Evolutionary conservation across 768 basidiomycete species (phyloP).

Genomic region (Russula emetica): DNA sequence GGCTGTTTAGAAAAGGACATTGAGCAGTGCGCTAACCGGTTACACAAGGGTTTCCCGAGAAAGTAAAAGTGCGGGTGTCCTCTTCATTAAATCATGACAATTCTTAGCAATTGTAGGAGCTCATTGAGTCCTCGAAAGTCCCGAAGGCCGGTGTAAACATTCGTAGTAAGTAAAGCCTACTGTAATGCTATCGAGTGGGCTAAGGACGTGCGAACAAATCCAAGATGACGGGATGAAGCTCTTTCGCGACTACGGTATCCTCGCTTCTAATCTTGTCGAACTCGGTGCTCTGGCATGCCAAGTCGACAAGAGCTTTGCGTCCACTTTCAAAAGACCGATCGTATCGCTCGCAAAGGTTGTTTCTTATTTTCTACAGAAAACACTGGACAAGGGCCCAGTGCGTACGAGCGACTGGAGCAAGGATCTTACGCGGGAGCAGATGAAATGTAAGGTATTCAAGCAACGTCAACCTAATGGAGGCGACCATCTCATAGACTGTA

Average conservation of each 20-base stretch:
- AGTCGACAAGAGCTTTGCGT: slow-evolving; percentile 38
- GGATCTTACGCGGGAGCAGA: slow-evolving; percentile 37
- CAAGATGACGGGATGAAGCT: slow-evolving; percentile 49
- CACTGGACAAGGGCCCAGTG: slow-evolving; percentile 44
- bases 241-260: slow-evolving; percentile 44
- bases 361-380: slow-evolving; percentile 38
- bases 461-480: background rate
- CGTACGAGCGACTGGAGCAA: slow-evolving; percentile 47
- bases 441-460: slow-evolving; percentile 36
- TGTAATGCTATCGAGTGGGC: background rate
- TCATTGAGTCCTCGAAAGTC: slow-evolving; percentile 42
- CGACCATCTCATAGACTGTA: slow-evolving; percentile 24
- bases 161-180: slow-evolving; percentile 36
- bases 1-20: background rate
- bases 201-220: background rate
- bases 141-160: slow-evolving; percentile 49
- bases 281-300: slow-evolving; percentile 42
- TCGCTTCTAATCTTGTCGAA: slow-evolving; percentile 42
- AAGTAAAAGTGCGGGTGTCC: slow-evolving; percentile 36
- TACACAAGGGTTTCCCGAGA: slow-evolving; percentile 41
- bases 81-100: background rate
- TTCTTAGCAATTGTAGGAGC: slow-evolving; percentile 34
- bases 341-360: slow-evolving; percentile 45
- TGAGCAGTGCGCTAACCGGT: slow-evolving; percentile 4
- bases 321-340: slow-evolving; percentile 37